These are phyloP conservation scores for Russula lepida DNA, from an alignment of 768 basidiomycete species.

Conservation along the genomic window DNA sequence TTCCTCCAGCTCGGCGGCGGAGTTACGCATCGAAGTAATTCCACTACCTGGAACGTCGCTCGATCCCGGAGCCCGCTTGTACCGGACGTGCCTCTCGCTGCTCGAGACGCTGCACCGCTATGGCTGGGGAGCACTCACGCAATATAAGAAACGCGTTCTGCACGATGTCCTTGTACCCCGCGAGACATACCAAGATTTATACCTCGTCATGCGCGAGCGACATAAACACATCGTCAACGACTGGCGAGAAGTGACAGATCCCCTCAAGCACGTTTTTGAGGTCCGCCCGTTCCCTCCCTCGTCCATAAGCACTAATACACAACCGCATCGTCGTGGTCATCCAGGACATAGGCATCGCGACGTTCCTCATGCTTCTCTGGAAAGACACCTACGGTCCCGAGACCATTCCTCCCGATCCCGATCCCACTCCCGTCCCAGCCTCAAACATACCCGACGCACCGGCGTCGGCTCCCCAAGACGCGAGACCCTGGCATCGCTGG, in stretches of 20 bases:
- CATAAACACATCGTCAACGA: no score
- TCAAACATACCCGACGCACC: background rate
- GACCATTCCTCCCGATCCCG: background rate
- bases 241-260: conserved; percentile 82
- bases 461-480: conserved; percentile 15
- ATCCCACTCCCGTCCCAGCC: background rate
- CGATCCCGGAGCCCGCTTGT: conserved; percentile 55
- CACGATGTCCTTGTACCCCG: conserved; percentile 76
- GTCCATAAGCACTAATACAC: background rate
- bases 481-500: conserved; percentile 59
- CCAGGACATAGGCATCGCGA: conserved; percentile 91
- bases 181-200: conserved; percentile 83
- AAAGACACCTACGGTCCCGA: conserved; percentile 48
- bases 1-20: conserved; percentile 21
- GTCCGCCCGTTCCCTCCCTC: conserved; percentile 30
- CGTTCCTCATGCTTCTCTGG: conserved; percentile 90
- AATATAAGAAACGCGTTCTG: conserved; percentile 77
- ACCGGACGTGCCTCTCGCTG: conserved; percentile 72
- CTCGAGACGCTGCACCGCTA: conserved; percentile 82
- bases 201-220: conserved; percentile 79
- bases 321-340: background rate
- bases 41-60: conserved; percentile 40
- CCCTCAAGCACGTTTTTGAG: conserved; percentile 91
- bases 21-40: conserved; percentile 49
- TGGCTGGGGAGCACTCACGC: conserved; percentile 72